Conservation (phyloP, 73 alveolate genomes). For the Uronychia setigera region DNA sequence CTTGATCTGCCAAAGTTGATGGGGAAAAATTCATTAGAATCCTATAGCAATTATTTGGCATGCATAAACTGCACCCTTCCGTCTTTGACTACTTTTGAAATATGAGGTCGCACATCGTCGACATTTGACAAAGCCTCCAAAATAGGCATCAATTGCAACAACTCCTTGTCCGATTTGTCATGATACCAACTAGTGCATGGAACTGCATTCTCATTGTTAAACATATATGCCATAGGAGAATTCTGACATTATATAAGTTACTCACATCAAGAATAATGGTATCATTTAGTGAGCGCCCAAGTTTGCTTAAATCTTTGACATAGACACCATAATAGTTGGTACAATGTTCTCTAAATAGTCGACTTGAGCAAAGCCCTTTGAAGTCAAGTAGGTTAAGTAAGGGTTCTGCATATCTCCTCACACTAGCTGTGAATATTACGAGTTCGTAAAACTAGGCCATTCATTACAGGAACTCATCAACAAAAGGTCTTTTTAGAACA, state of each 20-base stretch:
- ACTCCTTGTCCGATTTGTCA: constrained; percentile 75
- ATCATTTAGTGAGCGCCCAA: constrained; percentile 80
- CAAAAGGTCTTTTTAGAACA: constrained; percentile 67
- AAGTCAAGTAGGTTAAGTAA: constrained; percentile 81
- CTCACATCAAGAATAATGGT: constrained; percentile 68
- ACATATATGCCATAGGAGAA: constrained; percentile 81
- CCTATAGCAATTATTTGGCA: not conserved
- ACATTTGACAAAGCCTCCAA: constrained; percentile 49
- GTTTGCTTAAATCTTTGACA: constrained; percentile 83
- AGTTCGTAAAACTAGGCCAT: constrained; percentile 61
- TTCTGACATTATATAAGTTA: not conserved
- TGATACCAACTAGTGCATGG: constrained; percentile 89
- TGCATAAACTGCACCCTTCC: not conserved
- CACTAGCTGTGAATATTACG: constrained; percentile 73
- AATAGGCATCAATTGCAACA: constrained; percentile 54
- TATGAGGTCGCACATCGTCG: constrained; percentile 51
- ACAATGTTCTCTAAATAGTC: constrained; percentile 93
- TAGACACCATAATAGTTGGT: constrained; percentile 74
- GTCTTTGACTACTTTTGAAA: constrained; percentile 16
- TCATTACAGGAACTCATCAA: constrained; percentile 41
- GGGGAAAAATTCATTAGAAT: not conserved
- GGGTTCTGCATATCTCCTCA: constrained; percentile 91
- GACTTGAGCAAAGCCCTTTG: constrained; percentile 46
- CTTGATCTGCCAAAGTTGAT: not conserved
- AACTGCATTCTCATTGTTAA: constrained; percentile 86